Evolutionary conservation across 2,329 filamentous ascomycete species (phyloP).

Genomic region (Epichloe aotearoae): DNA sequence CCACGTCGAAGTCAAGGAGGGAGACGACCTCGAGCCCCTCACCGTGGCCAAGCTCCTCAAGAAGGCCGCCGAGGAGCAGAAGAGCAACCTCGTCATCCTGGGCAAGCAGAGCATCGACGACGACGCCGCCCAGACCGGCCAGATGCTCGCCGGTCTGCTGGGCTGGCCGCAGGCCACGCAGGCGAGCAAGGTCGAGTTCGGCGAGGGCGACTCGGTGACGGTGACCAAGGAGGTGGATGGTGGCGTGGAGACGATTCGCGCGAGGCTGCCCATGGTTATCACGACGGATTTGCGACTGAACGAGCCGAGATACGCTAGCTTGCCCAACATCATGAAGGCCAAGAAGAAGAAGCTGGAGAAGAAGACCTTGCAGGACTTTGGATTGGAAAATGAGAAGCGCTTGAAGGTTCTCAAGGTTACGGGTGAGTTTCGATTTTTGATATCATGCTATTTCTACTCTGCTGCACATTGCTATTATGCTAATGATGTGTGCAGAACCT

Average conservation of each 20-base stretch:
- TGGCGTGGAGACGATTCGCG: conserved; percentile 76
- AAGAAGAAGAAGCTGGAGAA: conserved; percentile 99
- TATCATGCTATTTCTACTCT: neutral
- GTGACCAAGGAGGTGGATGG: conserved; percentile 92
- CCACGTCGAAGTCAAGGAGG: conserved; percentile 69
- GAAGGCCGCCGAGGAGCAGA: conserved; percentile 68
- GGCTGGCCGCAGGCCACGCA: conserved; percentile 93
- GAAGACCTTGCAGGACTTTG: conserved; percentile 73
- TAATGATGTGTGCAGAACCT: conserved; percentile 49
- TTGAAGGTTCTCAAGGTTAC: conserved; percentile 85
- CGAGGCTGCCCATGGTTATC: conserved; percentile 81
- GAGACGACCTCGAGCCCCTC: conserved; percentile 72
- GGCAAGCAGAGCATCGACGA: conserved; percentile 99
- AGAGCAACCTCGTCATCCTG: conserved; percentile 81
- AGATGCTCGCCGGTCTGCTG: conserved; percentile 90
- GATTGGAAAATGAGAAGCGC: conserved; percentile 58
- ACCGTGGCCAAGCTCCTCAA: conserved; percentile 83
- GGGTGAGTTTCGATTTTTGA: conserved; percentile 34
- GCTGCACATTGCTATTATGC: neutral
- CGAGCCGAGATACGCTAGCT: conserved; percentile 82
- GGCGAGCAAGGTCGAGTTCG: conserved; percentile 72
- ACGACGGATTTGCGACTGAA: conserved; percentile 93
- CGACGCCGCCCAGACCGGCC: conserved; percentile 87
- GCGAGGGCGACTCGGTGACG: conserved; percentile 52
- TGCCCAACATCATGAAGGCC: conserved; percentile 99